phyloP scores from a whole-genome alignment of 331 rosid species.

The Ulmus americana region DNA sequence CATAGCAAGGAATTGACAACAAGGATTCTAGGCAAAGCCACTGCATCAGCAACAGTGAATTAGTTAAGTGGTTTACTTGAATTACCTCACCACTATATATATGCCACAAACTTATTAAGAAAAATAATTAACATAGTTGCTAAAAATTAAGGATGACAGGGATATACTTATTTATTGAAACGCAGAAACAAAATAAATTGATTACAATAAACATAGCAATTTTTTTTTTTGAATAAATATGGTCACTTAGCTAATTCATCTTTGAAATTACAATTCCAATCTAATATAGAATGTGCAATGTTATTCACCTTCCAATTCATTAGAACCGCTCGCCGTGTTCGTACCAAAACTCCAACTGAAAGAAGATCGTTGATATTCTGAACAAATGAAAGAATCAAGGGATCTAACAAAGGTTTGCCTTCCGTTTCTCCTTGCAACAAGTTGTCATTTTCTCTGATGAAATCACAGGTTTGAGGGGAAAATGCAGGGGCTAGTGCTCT shows the following conservation, averaged over 20 bases:
- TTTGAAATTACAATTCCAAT: not conserved
- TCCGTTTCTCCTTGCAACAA: slow-evolving; percentile 24
- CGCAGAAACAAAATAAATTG: too few species aligned
- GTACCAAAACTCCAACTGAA: slow-evolving; percentile 57
- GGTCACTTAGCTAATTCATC: too few species aligned
- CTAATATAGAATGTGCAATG: not conserved
- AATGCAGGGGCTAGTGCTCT: slow-evolving; percentile 44
- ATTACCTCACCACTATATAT: not conserved
- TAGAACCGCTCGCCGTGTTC: slow-evolving; percentile 79
- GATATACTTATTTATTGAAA: too few species aligned
- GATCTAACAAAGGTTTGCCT: slow-evolving; percentile 49
- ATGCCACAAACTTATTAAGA: too few species aligned
- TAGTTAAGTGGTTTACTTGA: not conserved
- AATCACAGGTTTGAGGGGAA: slow-evolving; percentile 36
- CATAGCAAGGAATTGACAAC: slow-evolving; percentile 53
- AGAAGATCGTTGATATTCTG: slow-evolving; percentile 59
- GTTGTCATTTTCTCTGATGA: slow-evolving; percentile 28
- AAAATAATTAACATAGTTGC: too few species aligned
- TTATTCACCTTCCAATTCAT: slow-evolving; percentile 73
- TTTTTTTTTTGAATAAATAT: too few species aligned
- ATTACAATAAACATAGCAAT: too few species aligned
- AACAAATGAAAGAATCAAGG: slow-evolving; percentile 47
- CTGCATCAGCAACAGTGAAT: slow-evolving; percentile 41
- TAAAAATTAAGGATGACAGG: not conserved
- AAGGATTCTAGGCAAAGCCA: slow-evolving; percentile 86